These are phyloP conservation scores for Chrysanthemum makinoi DNA, from an alignment of 129 eudicot genomes.

Conservation along the genomic window DNA sequence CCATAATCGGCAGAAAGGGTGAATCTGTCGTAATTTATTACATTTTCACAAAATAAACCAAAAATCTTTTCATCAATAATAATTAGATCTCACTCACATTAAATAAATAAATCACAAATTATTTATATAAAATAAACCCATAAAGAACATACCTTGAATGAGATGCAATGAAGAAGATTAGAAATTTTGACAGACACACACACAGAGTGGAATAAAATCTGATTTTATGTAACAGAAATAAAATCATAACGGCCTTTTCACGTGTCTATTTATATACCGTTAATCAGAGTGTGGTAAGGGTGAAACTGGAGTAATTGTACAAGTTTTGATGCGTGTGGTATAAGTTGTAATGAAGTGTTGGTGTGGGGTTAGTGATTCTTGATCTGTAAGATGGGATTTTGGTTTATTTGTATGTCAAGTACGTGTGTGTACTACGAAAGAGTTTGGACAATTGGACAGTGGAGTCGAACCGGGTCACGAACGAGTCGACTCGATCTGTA, in stretches of 20 bases:
- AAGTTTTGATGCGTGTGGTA: neutral
- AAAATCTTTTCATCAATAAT: neutral
- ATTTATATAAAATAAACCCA: too few species aligned
- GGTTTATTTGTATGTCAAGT: conserved; percentile 1
- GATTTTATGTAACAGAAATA: too few species aligned
- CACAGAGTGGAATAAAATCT: too few species aligned
- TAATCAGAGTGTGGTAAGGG: neutral
- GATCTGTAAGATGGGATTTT: conserved; percentile 5
- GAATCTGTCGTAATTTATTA: too few species aligned
- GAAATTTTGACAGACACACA: neutral
- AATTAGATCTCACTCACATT: too few species aligned
- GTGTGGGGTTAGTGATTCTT: neutral
- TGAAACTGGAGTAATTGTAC: neutral
- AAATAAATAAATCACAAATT: too few species aligned
- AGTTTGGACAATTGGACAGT: conserved; percentile 3
- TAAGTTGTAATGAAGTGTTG: neutral
- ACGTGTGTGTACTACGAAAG: neutral
- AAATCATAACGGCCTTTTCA: conserved; percentile 17
- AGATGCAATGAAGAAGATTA: too few species aligned
- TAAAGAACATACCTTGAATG: too few species aligned
- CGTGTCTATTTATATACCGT: too few species aligned
- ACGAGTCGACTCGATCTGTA: too few species aligned
- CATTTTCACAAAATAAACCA: conserved; percentile 6
- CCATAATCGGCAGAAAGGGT: too few species aligned
- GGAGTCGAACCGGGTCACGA: neutral